These are phyloP conservation scores for Cladorrhinum samala DNA, from an alignment of 495 filamentous ascomycete genomes.

Conservation along the genomic window DNA sequence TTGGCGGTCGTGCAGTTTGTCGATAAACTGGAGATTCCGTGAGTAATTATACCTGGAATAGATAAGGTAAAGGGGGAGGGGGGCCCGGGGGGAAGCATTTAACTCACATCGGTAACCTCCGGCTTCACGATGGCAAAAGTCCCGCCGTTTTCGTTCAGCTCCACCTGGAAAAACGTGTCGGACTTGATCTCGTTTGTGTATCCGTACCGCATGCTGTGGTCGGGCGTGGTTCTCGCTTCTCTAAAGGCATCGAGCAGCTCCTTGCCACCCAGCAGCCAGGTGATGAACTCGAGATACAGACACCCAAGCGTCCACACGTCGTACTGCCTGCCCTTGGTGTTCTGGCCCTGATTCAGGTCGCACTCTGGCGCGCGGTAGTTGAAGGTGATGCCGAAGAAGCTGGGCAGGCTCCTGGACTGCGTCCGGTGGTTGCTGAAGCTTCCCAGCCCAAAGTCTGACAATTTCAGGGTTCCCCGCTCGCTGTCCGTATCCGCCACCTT, in stretches of 20 bases:
- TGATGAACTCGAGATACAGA: slow-evolving; percentile 26
- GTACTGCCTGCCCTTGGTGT: slow-evolving; percentile 9
- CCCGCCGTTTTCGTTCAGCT: background rate
- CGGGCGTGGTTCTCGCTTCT: background rate
- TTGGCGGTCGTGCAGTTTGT: background rate
- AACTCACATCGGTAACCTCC: background rate
- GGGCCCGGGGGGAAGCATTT: background rate
- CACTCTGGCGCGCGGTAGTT: slow-evolving; percentile 22
- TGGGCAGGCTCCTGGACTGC: background rate
- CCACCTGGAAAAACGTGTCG: background rate
- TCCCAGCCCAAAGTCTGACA: slow-evolving; percentile 21
- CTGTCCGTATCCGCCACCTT: background rate
- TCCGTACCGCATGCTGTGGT: background rate
- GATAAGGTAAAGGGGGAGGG: background rate
- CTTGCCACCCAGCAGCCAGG: slow-evolving; percentile 13
- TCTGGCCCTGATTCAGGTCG: slow-evolving; percentile 7
- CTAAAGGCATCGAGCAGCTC: background rate
- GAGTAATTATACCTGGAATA: background rate
- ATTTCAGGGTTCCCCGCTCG: slow-evolving; percentile 10
- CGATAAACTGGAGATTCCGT: background rate
- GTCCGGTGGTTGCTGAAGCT: slow-evolving; percentile 4
- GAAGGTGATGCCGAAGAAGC: background rate
- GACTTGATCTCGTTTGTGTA: background rate
- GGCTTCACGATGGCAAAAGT: background rate
- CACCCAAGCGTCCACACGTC: slow-evolving; percentile 32